phyloP scores from a whole-genome alignment of 2,329 filamentous ascomycete species.

The Beauveria sp. region DNA sequence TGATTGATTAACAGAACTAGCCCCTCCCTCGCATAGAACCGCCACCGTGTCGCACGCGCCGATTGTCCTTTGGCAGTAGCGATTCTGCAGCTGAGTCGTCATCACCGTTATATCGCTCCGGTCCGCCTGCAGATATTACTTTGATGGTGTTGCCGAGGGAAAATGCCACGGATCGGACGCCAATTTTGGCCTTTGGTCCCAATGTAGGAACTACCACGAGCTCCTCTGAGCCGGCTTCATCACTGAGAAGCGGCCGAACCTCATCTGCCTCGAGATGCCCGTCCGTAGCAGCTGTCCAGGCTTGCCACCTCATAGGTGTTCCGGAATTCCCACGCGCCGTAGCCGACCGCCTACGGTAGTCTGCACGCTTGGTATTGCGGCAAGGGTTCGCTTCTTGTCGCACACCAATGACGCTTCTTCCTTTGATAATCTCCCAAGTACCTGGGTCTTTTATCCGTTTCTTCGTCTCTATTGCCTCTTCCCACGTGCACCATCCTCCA shows the following conservation, averaged over 20 bases:
- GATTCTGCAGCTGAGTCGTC: slow-evolving; percentile 23
- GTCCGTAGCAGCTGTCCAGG: slow-evolving; percentile 44
- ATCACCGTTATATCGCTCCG: slow-evolving; percentile 51
- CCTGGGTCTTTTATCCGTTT: slow-evolving; percentile 55
- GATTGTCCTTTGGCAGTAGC: slow-evolving; percentile 27
- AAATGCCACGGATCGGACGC: slow-evolving; percentile 58
- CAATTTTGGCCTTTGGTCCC: slow-evolving; percentile 57
- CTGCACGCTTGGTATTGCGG: background rate
- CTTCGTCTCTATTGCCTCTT: slow-evolving; percentile 41
- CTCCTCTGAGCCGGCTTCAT: slow-evolving; percentile 36
- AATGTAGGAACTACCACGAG: slow-evolving; percentile 54
- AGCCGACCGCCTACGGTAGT: slow-evolving; percentile 12
- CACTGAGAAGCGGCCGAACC: slow-evolving; percentile 34
- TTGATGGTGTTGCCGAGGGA: slow-evolving; percentile 68
- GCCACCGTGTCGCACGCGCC: slow-evolving; percentile 29
- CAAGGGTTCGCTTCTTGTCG: slow-evolving; percentile 33
- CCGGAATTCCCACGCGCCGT: slow-evolving; percentile 11
- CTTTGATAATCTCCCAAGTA: slow-evolving; percentile 53
- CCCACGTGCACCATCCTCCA: slow-evolving; percentile 42
- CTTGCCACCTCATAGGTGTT: slow-evolving; percentile 35
- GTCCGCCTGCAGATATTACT: slow-evolving; percentile 54
- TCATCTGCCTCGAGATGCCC: slow-evolving; percentile 38
- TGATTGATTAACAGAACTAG: background rate
- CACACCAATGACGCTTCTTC: slow-evolving; percentile 56
- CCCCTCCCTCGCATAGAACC: slow-evolving; percentile 2